These are phyloP conservation scores for Brettanomyces sp. DNA, from an alignment of 805 yeast genomes.

Conservation along the genomic window DNA sequence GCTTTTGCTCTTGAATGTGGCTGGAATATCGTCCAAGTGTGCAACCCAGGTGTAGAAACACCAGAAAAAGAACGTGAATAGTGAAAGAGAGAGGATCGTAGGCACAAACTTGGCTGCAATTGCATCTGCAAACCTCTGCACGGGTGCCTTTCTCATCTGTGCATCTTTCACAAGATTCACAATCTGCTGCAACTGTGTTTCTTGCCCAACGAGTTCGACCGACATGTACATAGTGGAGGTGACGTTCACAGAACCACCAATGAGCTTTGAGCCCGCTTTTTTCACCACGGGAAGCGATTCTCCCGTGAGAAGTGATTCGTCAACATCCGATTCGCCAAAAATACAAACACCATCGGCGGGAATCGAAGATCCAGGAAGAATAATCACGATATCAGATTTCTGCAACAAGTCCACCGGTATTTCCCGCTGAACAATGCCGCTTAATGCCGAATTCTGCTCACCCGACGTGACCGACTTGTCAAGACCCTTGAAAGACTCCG, in stretches of 20 bases:
- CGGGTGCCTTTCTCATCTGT: conserved; percentile 81
- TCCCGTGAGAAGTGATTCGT: conserved; percentile 88
- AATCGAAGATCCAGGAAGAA: conserved; percentile 78
- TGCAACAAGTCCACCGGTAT: conserved; percentile 77
- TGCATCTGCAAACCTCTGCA: conserved; percentile 80
- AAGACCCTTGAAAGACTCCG: conserved; percentile 8
- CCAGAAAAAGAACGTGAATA: conserved; percentile 64
- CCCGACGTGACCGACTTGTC: not conserved
- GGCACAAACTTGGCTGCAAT: conserved; percentile 85
- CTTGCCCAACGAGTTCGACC: conserved; percentile 67
- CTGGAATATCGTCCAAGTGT: conserved; percentile 13
- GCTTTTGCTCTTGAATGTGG: conserved; percentile 16
- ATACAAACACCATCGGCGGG: conserved; percentile 88
- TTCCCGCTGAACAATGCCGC: conserved; percentile 28
- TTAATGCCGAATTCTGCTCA: not conserved
- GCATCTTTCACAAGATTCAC: conserved; percentile 83
- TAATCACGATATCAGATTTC: conserved; percentile 61
- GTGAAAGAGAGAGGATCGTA: conserved; percentile 49
- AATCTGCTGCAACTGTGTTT: conserved; percentile 81
- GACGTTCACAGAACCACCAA: conserved; percentile 90
- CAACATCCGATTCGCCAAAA: conserved; percentile 72
- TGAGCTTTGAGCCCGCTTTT: conserved; percentile 46
- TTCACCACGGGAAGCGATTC: conserved; percentile 76
- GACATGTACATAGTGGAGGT: conserved; percentile 58
- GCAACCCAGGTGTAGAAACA: conserved; percentile 23